These are phyloP conservation scores for Aulographum hederae DNA, from an alignment of 2,329 filamentous ascomycete species.

Conservation along the genomic window DNA sequence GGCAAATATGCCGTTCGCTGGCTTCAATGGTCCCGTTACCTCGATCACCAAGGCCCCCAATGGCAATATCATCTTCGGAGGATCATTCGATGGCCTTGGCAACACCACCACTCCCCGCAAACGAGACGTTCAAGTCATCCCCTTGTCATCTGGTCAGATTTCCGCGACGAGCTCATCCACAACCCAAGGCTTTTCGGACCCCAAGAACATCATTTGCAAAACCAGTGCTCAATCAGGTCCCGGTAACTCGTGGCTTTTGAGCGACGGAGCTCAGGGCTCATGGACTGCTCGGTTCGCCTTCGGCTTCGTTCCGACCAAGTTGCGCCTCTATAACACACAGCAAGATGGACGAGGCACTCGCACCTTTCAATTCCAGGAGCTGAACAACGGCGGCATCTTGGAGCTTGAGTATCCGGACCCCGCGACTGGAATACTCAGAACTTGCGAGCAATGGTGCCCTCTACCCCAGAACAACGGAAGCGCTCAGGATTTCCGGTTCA, in stretches of 20 bases:
- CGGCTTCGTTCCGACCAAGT: constrained; percentile 68
- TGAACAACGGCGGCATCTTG: constrained; percentile 83
- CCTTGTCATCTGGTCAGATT: constrained; percentile 62
- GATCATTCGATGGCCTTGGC: constrained; percentile 71
- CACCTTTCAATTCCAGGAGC: constrained; percentile 69
- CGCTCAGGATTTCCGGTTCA: constrained; percentile 83
- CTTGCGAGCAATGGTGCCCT: constrained; percentile 73
- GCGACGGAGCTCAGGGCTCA: constrained; percentile 55
- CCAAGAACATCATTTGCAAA: constrained; percentile 69
- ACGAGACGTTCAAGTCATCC: constrained; percentile 63
- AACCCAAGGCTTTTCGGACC: constrained; percentile 50
- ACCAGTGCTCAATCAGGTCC: constrained; percentile 43
- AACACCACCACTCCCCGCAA: constrained; percentile 53
- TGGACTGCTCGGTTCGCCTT: constrained; percentile 76
- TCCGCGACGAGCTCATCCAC: constrained; percentile 44
- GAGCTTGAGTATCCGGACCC: constrained; percentile 85
- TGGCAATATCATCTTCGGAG: constrained; percentile 81
- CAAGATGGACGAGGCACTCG: constrained; percentile 71
- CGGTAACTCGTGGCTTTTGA: constrained; percentile 70
- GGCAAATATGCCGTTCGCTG: constrained; percentile 71
- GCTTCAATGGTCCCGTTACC: constrained; percentile 83
- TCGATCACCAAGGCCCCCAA: constrained; percentile 67
- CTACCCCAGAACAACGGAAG: constrained; percentile 48
- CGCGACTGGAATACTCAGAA: constrained; percentile 42
- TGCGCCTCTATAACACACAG: constrained; percentile 78